phyloP scores from a whole-genome alignment of 2,329 filamentous ascomycete genomes.

The Epicoccum sorghinum region DNA sequence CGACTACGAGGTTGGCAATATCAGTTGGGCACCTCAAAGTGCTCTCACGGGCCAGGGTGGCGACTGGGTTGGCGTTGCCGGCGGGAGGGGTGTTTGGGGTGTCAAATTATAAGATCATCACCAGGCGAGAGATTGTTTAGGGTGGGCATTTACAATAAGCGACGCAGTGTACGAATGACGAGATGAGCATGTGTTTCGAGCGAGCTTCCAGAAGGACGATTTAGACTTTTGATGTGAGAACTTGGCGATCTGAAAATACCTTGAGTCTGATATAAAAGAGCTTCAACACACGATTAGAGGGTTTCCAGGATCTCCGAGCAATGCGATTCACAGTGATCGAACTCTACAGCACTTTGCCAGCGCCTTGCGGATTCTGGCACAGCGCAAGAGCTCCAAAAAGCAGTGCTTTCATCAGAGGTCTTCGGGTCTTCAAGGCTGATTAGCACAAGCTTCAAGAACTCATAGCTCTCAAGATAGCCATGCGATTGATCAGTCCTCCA shows the following conservation, averaged over 20 bases:
- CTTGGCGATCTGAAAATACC: not conserved
- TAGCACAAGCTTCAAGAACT: too few relatives aligned
- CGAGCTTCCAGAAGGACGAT: not conserved
- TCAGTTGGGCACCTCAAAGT: constrained; percentile 81
- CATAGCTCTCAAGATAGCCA: too few relatives aligned
- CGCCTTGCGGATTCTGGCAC: too few relatives aligned
- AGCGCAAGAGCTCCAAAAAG: too few relatives aligned
- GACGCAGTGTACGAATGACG: constrained; percentile 10
- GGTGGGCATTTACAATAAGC: not conserved
- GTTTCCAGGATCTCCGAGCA: too few relatives aligned
- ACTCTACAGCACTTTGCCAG: too few relatives aligned
- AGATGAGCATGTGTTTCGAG: not conserved
- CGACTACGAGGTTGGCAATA: constrained; percentile 84
- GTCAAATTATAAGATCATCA: constrained; percentile 58
- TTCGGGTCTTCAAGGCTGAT: too few relatives aligned
- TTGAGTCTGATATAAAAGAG: too few relatives aligned
- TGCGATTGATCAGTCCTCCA: too few relatives aligned
- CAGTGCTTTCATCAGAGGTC: too few relatives aligned
- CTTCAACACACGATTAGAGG: too few relatives aligned
- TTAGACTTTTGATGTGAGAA: not conserved
- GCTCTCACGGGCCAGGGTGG: constrained; percentile 71
- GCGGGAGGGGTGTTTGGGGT: constrained; percentile 81
- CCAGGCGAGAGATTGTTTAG: not conserved
- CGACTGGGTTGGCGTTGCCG: constrained; percentile 84
- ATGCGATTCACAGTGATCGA: too few relatives aligned